Base-by-base conservation (phyloP, 306 rosid genomes). In the Adenanthera pavonina region DNA sequence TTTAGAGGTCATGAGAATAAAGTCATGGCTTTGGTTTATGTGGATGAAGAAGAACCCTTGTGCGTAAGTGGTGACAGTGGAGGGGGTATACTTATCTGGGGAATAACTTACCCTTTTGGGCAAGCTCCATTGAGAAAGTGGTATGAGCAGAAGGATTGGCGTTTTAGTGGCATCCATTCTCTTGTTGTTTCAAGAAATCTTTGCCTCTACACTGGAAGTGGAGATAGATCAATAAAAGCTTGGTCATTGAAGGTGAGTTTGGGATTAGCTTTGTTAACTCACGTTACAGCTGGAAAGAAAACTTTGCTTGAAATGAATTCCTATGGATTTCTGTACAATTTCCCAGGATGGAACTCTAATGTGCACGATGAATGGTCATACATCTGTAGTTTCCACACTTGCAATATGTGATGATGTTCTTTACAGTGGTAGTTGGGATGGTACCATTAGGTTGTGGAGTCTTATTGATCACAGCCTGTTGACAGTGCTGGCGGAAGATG, bases 341-440 rank as follows among this genome's bases (percentile, higher is more conserved):
- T 84, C 72, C 82, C 82, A 95, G 99, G 95, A 91, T 79, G 94
- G 92, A 77, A 78, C 82, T 75, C 75, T 95, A 82, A 80, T 84
- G 75, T 88, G 91, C 88, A 83, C 95, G 20, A 90, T 95, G 99
- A 75, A 75, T 73, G 99, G 99, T 35, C 99, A 95, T 84, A 87
- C 71, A 76, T 91, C 99, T 33, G 95, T 86, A 36, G 97, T 95
- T 88, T 95, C 97, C 68, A 86, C 97, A 1, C 97, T 95, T 54
- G 81, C 88, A 46, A 83, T 87, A 56, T 87, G 93, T 69, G 87
- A 91, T 44, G 88, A 82, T 80, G 89, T 95, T 83, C 99, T 95
- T 78, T 93, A 95, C 78, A 95, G 99, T 59, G 99, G 97, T 70
- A 95, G 99, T 83, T 95, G 97, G 99, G 99, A 95, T 85, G 97